A percentile compares a stretch with the other conserved stretches of the same genome.
Conservation (phyloP, 805 yeast species). For the Candida takata region DNA sequence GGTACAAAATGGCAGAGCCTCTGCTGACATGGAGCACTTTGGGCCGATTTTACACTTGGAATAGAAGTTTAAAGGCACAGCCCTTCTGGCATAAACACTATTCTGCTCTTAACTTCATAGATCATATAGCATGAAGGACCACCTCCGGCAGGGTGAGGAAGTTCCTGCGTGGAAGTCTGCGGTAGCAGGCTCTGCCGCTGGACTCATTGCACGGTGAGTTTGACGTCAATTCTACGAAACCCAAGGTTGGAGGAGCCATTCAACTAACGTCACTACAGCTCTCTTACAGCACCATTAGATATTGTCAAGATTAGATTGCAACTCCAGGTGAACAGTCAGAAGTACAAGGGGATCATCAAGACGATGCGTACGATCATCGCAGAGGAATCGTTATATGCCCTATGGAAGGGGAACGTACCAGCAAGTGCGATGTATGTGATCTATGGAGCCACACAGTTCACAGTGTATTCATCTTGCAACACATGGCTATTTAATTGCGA, state of each 20-base stretch:
- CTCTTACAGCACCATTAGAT: conserved; percentile 71
- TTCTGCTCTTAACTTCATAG: too few relatives aligned
- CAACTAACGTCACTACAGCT: conserved; percentile 29
- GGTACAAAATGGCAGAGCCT: too few relatives aligned
- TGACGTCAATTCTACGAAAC: background rate
- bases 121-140: conserved; percentile 34
- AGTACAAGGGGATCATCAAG: conserved; percentile 29
- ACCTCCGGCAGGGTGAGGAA: conserved; percentile 35
- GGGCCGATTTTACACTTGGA: too few relatives aligned
- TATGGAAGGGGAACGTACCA: conserved; percentile 97
- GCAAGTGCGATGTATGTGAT: conserved; percentile 80
- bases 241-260: background rate
- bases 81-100: too few relatives aligned
- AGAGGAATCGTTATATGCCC: conserved; percentile 64
- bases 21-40: too few relatives aligned
- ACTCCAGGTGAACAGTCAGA: conserved; percentile 34
- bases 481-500: conserved; percentile 30
- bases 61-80: too few relatives aligned
- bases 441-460: conserved; percentile 83
- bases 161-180: conserved; percentile 35
- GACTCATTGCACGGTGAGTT: conserved; percentile 32
- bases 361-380: conserved; percentile 38
- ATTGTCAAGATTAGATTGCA: conserved; percentile 73
- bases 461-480: conserved; percentile 57
- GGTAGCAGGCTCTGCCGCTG: conserved; percentile 40